A percentile compares a stretch with the other conserved stretches of the same genome.
These are phyloP conservation scores for Angophora floribunda DNA, from an alignment of 345 rosid species.

Conservation along the genomic window DNA sequence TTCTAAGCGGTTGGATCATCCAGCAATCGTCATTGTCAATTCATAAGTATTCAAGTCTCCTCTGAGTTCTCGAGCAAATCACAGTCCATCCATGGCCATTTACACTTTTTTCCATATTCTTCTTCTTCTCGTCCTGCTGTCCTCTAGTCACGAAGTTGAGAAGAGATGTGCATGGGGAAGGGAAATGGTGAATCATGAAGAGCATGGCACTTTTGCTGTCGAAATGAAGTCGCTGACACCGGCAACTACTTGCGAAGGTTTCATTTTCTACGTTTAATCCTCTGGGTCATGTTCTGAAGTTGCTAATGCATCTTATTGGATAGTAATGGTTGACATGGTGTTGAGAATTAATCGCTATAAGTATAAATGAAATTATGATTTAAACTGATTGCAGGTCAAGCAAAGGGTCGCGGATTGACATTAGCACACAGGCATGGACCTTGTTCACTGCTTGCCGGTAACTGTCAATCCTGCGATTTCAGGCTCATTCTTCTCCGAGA, in stretches of 20 bases:
- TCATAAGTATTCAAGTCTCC: no score
- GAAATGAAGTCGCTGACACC: not conserved
- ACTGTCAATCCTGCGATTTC: no score
- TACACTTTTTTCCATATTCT: not conserved
- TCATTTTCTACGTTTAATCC: no score
- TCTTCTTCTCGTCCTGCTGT: not conserved
- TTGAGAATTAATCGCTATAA: not conserved
- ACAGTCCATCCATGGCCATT: not conserved
- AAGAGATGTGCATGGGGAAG: not conserved
- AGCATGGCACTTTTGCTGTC: not conserved
- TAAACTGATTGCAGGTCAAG: not conserved
- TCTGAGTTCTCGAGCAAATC: no score
- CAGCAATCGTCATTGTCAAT: no score
- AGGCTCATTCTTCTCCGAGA: no score
- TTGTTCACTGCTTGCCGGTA: no score
- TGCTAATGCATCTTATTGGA: not conserved
- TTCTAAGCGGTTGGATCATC: not conserved
- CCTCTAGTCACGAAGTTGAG: not conserved
- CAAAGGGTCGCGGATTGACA: no score
- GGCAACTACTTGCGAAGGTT: not conserved
- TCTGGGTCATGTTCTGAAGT: not conserved
- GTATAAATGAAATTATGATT: no score
- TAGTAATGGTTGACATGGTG: not conserved
- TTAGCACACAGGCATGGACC: no score
- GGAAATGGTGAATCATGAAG: not conserved